Percentiles rank a stretch among this genome's conserved stretches.
Conservation (phyloP, 495 filamentous ascomycete genomes). For the Elasticomyces elasticus region DNA sequence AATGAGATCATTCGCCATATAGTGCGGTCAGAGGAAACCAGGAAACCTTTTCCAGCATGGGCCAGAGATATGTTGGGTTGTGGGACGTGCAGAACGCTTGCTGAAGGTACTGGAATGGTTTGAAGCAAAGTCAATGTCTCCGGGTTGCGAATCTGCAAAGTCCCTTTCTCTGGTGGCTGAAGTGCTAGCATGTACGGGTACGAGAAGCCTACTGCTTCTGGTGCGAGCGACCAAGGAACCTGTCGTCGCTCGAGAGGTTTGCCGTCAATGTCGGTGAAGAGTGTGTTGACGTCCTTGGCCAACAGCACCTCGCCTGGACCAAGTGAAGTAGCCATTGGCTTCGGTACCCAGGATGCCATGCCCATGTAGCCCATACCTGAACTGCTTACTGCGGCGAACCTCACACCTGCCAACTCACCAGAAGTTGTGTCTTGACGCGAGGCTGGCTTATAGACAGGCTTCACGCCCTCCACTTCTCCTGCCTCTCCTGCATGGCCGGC, state of each 20-base stretch:
- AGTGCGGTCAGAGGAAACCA: conserved; percentile 74
- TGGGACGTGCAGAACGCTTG: conserved; percentile 79
- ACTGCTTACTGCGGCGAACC: conserved; percentile 57
- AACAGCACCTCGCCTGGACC: conserved; percentile 75
- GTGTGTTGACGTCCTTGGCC: conserved; percentile 89
- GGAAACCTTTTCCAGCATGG: conserved; percentile 88
- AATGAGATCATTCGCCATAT: conserved; percentile 96
- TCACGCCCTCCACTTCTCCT: conserved; percentile 36
- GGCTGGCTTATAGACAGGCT: conserved; percentile 71
- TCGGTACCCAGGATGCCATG: conserved; percentile 79
- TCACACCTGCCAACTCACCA: conserved; percentile 46
- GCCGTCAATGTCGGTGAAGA: conserved; percentile 78
- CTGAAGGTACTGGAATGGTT: conserved; percentile 67
- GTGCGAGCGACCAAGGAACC: conserved; percentile 81
- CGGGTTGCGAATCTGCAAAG: conserved; percentile 84
- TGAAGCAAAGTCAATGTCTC: conserved; percentile 82
- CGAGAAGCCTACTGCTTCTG: conserved; percentile 84
- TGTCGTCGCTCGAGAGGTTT: conserved; percentile 75
- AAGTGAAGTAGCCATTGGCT: conserved; percentile 74
- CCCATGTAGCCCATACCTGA: conserved; percentile 92
- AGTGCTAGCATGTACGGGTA: conserved; percentile 91
- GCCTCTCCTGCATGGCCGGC: conserved; percentile 18
- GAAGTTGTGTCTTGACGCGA: conserved; percentile 47
- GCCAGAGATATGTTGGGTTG: conserved; percentile 85
- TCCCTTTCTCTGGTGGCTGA: conserved; percentile 72